phyloP scores from a whole-genome alignment of 257 asterid genomes.

The Striga asiatica region DNA sequence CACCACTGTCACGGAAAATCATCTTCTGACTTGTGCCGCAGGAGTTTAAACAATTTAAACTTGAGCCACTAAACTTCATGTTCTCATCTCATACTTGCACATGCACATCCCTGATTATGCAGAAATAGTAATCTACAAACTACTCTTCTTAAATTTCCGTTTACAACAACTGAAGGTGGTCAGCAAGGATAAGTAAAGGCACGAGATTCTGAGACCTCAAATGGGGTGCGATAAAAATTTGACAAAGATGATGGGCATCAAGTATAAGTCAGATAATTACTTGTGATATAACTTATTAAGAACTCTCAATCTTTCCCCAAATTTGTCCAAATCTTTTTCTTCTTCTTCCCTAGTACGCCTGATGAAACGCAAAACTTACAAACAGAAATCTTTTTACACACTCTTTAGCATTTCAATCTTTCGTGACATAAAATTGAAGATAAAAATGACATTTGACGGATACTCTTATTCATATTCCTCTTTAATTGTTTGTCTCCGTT shows the following conservation, averaged over 20 bases:
- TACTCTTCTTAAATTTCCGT: neutral
- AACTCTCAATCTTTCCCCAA: neutral
- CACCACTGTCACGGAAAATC: neutral
- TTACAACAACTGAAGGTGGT: too few species aligned
- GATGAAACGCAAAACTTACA: neutral
- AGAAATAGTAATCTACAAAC: neutral
- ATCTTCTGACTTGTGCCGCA: neutral
- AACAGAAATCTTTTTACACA: neutral
- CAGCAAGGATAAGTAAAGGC: too few species aligned
- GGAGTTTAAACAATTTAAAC: too few species aligned
- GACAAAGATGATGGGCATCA: neutral
- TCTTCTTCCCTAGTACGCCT: neutral
- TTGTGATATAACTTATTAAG: neutral
- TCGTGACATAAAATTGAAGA: neutral
- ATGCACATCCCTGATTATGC: neutral
- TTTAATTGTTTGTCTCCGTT: too few species aligned
- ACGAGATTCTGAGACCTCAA: neutral
- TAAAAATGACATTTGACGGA: neutral
- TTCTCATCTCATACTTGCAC: neutral
- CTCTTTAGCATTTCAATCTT: neutral
- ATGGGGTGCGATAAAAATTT: neutral
- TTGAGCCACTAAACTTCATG: neutral
- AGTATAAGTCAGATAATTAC: neutral
- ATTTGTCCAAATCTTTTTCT: neutral
- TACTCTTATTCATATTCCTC: neutral